Evolutionary conservation across 768 basidiomycete genomes (phyloP).

Genomic region (Russula vinacea): DNA sequence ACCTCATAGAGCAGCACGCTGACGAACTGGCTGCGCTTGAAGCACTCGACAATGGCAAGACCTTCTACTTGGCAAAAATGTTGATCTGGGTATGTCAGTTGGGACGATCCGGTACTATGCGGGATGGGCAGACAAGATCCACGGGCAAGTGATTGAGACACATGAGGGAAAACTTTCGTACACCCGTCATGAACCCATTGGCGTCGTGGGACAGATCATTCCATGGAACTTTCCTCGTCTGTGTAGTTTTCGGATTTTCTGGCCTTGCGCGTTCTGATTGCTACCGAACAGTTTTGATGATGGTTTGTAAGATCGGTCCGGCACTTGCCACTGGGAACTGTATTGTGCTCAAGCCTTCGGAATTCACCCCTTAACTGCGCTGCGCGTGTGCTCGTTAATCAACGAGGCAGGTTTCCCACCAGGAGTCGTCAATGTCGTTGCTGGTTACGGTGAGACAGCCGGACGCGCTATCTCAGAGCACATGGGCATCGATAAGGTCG

Average conservation of each 20-base stretch:
- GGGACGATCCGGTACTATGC: constrained; percentile 71
- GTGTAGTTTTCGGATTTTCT: constrained; percentile 30
- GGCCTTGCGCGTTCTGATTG: neutral
- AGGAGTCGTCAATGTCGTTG: constrained; percentile 60
- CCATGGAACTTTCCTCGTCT: constrained; percentile 63
- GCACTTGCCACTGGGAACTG: constrained; percentile 62
- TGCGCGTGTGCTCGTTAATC: constrained; percentile 45
- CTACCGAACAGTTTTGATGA: constrained; percentile 45
- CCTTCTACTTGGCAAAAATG: constrained; percentile 47
- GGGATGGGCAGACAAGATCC: constrained; percentile 87
- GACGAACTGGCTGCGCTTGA: constrained; percentile 74
- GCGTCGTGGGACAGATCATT: constrained; percentile 57
- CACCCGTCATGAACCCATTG: constrained; percentile 60
- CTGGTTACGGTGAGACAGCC: constrained; percentile 52
- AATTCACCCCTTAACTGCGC: constrained; percentile 58
- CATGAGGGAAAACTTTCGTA: constrained; percentile 49
- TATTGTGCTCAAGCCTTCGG: constrained; percentile 65
- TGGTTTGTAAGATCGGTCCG: constrained; percentile 60
- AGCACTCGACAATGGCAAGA: constrained; percentile 65
- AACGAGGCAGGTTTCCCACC: constrained; percentile 60
- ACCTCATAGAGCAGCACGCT: constrained; percentile 56
- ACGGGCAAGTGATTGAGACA: constrained; percentile 72
- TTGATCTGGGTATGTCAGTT: constrained; percentile 50
- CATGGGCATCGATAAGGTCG: constrained; percentile 60
- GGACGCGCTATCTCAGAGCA: constrained; percentile 58